phyloP scores from a whole-genome alignment of 2,329 filamentous ascomycete genomes.

The Thielaviopsis euricoi region DNA sequence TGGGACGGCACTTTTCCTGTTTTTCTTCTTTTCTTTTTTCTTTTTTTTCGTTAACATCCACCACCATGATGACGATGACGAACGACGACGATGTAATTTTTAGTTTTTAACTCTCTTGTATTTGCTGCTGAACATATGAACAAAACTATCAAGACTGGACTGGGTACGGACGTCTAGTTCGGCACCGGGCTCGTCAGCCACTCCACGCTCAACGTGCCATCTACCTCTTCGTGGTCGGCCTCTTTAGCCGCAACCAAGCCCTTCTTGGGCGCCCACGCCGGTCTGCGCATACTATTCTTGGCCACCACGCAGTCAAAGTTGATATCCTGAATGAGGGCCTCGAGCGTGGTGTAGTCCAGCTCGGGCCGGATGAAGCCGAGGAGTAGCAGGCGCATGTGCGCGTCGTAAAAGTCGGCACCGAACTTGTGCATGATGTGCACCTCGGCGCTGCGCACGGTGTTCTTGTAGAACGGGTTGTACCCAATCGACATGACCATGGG shows the following conservation, averaged over 20 bases:
- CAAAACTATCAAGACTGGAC: constrained; percentile 1
- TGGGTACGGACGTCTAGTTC: neutral
- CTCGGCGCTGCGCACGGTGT: constrained; percentile 71
- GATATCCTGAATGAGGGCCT: constrained; percentile 79
- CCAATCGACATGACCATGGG: constrained; percentile 91
- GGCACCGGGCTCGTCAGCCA: constrained; percentile 23
- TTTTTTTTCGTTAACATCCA: neutral
- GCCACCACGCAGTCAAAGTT: constrained; percentile 76
- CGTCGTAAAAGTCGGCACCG: constrained; percentile 67
- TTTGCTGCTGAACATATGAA: neutral
- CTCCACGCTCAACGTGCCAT: constrained; percentile 20
- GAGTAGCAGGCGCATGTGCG: constrained; percentile 61
- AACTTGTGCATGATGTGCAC: constrained; percentile 77
- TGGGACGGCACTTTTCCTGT: neutral
- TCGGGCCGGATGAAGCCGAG: constrained; percentile 81
- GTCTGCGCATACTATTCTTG: constrained; percentile 50
- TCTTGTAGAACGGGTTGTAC: constrained; percentile 96
- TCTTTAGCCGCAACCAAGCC: constrained; percentile 19
- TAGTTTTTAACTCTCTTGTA: neutral
- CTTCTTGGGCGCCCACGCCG: constrained; percentile 36
- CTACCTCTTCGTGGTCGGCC: constrained; percentile 12
- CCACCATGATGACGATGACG: neutral
- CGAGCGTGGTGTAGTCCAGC: constrained; percentile 69
- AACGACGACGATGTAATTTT: neutral
- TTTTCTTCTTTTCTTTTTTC: too few relatives aligned